Evolutionary conservation across 176 grass and related monocot species (phyloP).

Genomic region (Lolium rigidum): DNA sequence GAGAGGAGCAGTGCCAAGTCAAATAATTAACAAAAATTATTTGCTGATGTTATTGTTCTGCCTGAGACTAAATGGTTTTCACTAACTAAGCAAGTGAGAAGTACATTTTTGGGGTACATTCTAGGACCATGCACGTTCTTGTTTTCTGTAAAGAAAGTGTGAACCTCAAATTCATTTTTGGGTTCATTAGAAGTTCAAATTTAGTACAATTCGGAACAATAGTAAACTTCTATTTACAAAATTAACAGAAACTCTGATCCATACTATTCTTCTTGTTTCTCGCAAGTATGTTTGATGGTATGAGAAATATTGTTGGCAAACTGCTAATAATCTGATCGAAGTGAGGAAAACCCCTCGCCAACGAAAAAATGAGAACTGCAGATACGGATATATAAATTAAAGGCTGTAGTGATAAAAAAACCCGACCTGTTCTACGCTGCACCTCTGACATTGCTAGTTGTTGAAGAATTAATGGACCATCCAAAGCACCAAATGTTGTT

Average conservation of each 20-base stretch:
- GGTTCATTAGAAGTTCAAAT: neutral
- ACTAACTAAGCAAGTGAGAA: neutral
- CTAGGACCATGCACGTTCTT: neutral
- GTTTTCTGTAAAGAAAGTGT: conserved; percentile 10
- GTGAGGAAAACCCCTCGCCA: neutral
- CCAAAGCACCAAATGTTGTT: neutral
- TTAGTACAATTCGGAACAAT: neutral
- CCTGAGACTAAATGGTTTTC: neutral
- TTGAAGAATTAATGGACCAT: conserved; percentile 40
- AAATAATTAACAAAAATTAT: neutral
- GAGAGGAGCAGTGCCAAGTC: neutral
- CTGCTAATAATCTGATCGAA: neutral
- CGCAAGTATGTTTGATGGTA: neutral
- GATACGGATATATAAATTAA: conserved; percentile 7
- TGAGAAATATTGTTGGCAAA: neutral
- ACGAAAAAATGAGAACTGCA: neutral
- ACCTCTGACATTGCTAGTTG: conserved; percentile 58
- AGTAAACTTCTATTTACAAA: neutral
- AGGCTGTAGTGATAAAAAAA: conserved; percentile 1
- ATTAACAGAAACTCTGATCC: neutral
- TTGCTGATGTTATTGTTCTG: neutral
- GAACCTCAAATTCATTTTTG: neutral
- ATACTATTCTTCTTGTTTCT: neutral
- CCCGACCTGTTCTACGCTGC: conserved; percentile 59
- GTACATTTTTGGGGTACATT: neutral